Base-by-base conservation (phyloP, 257 asterid species). In the Salvia hispanica region DNA sequence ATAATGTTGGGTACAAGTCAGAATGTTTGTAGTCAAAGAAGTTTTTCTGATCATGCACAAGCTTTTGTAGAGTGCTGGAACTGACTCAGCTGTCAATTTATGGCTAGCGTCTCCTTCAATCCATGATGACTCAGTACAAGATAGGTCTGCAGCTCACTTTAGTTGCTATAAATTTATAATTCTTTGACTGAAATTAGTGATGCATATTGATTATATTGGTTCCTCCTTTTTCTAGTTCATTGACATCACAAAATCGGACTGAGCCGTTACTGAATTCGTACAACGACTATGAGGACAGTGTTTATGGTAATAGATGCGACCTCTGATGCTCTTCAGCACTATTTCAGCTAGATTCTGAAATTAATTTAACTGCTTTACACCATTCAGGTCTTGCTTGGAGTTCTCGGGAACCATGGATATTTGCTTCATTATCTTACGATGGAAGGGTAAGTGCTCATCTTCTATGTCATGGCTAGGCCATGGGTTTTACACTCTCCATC, bases 401-500 rank as follows among this genome's bases (percentile, higher is more conserved):
- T 72, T 86, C 81, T 77, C 91, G 97, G 44, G 96, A 91, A 73
- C 99, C 99, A 62, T 91, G 96, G 95, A 82, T 88, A 66, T 94
- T 91, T 82, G 97, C 99, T 18, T 94, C 97, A 37, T 73, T 94
- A 77, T 94, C 99, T 62, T 94, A 91, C 78, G 99, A 94, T 81
- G 97, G 99, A 67, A 85, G 99, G 90, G 96, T 94, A 83, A 81
- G 91, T 77, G 31, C 71, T 71, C 11, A 50, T 50, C 61, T 59
- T 48, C 40, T 47, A 53, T 72, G 58, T 47, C 36, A 56, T 34
- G 40, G 9, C 10, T 43, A 33, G 10, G 37, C 36, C 21, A 31
- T 66, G 37, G 3, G 44, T 56, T 59, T 40, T 58, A 48, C 54
- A 62, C 62, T 9, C 48, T 33, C 9, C 43, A 9, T 43, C 51